phyloP scores from a whole-genome alignment of 257 asterid species.

The Ligustrum vulgare region DNA sequence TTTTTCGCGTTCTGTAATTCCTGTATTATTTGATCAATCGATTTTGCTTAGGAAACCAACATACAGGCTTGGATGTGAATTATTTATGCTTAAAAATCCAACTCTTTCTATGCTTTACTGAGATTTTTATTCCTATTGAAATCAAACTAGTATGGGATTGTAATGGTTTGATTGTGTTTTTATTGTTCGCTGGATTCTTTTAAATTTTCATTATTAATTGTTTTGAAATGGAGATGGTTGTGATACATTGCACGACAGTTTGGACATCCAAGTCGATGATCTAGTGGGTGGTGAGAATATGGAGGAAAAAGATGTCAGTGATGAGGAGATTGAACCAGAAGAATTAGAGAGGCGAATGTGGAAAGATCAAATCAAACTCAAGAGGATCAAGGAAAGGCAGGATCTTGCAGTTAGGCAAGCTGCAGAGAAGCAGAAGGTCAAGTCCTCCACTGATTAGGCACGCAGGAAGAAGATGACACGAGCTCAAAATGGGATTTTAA shows the following conservation, averaged over 20 bases:
- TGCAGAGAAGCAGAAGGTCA: constrained; percentile 53
- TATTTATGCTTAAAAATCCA: background rate
- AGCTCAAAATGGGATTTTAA: constrained; percentile 75
- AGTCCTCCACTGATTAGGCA: constrained; percentile 59
- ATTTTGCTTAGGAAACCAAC: background rate
- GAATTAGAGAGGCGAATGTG: constrained; percentile 73
- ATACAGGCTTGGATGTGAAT: background rate
- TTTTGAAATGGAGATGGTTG: constrained; percentile 8
- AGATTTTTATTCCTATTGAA: background rate
- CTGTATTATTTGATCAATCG: background rate
- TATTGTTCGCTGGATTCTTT: background rate
- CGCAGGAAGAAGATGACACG: constrained; percentile 70
- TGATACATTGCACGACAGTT: constrained; percentile 41
- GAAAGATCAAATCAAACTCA: constrained; percentile 68
- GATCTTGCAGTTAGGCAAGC: constrained; percentile 55
- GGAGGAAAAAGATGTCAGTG: constrained; percentile 68
- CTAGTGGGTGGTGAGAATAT: constrained; percentile 45
- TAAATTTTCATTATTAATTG: background rate
- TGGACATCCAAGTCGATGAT: constrained; percentile 62
- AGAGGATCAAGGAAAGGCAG: constrained; percentile 61
- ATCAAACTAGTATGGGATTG: background rate
- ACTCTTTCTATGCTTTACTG: background rate
- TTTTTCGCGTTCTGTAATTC: too few species aligned
- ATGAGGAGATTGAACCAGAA: constrained; percentile 68
- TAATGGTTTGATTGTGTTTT: background rate